Base-by-base conservation (phyloP, 495 filamentous ascomycete species). In the Terfezia claveryi region DNA sequence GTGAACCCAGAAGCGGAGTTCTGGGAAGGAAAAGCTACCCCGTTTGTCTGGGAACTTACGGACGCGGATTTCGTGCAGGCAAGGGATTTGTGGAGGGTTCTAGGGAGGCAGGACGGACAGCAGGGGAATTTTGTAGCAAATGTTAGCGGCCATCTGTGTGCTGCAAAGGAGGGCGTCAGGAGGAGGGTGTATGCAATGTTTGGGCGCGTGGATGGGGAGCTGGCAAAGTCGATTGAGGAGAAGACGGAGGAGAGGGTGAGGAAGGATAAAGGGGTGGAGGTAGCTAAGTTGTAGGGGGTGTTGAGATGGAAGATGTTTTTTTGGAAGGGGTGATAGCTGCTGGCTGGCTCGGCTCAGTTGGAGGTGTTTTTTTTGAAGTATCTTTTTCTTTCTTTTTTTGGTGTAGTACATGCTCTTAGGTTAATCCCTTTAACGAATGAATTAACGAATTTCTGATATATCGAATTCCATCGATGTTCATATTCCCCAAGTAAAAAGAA, bases 1-100 rank as follows among this genome's bases (percentile, higher is more conserved):
- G 73, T 78, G 1, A 38, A 32, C 66, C 68, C 73, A 5, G 76
- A 79, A 59, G 80, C 83, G 60, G 85, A 55, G 85, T 92, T 67
- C 80, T 85, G 0, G 92, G 87, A 62, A 79, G 84, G 3, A 79
- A 88, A 57, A 68, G 88, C 53, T 85, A 92, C 72, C 66, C 83
- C 36, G 81, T 94, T 60, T 80, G 81, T 38, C 80, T 82, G 37
- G 76, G 79, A 0, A 79, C 83, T 23, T 81, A 87, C 71, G 2
- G 68, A 72, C 8, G 74, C 77, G 44, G 80, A 83, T 61, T 83
- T 76, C 61, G 76, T 79, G 52, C 80, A 83, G 64, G 73, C 80
- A 37, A 74, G 72, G 53, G 74, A 69, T 8, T 69, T 83, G 38
- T 83, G 80, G 80, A 68, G 79, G 52, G 78, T 83, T 16, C 70